Evolutionary conservation across 129 eudicot species (phyloP).

Genomic region (Calendula officinalis): DNA sequence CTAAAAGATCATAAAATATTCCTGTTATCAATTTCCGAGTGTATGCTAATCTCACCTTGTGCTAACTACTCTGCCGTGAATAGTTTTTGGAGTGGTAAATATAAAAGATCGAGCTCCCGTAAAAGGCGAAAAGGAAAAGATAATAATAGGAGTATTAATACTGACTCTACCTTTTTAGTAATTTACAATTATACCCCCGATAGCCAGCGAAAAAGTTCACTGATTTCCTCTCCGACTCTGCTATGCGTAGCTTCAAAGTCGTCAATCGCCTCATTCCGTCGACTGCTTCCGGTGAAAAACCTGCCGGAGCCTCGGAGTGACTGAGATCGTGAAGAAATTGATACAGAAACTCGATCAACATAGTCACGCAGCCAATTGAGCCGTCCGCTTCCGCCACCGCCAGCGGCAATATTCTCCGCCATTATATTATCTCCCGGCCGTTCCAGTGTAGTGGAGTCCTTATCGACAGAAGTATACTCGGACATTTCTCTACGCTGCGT

Average conservation of each 20-base stretch:
- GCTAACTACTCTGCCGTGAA: slow-evolving; percentile 36
- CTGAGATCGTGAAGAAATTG: slow-evolving; percentile 44
- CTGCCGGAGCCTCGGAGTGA: slow-evolving; percentile 89
- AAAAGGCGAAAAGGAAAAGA: slow-evolving; percentile 7
- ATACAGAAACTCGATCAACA: slow-evolving; percentile 55
- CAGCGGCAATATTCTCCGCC: slow-evolving; percentile 42
- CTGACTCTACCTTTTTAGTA: slow-evolving; percentile 28
- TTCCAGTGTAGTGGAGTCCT: slow-evolving; percentile 45
- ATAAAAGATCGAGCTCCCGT: slow-evolving; percentile 38
- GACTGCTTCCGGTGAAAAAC: slow-evolving; percentile 79
- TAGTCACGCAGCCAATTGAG: slow-evolving; percentile 76
- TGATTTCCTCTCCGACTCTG: slow-evolving; percentile 73
- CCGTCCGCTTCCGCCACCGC: slow-evolving; percentile 33
- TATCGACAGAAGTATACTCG: slow-evolving; percentile 43
- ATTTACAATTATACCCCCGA: slow-evolving; percentile 79
- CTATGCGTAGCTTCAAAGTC: slow-evolving; percentile 54
- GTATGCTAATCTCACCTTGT: slow-evolving; percentile 42
- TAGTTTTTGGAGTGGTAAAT: slow-evolving; percentile 31
- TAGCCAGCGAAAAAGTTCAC: slow-evolving; percentile 87
- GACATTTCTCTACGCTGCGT: slow-evolving; percentile 41
- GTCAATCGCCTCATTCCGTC: slow-evolving; percentile 56
- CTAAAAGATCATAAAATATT: neutral
- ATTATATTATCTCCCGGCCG: slow-evolving; percentile 51
- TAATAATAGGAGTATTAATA: slow-evolving; percentile 30
- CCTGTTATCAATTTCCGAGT: neutral